Base-by-base conservation (phyloP, 2,329 filamentous ascomycete genomes). In the Parafenestella ontariensis region DNA sequence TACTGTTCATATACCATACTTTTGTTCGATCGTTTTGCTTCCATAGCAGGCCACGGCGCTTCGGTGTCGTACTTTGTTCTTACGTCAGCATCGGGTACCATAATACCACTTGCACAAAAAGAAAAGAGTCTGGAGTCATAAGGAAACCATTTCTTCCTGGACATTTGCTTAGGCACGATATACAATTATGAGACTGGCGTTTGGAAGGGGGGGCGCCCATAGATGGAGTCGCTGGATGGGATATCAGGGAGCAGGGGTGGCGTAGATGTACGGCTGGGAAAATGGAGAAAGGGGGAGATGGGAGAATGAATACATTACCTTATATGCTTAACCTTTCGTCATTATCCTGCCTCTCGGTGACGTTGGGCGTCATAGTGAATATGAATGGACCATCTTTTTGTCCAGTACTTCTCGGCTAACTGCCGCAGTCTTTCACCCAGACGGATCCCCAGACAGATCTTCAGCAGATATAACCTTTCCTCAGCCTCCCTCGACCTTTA, bases 1-100 rank as follows among this genome's bases (percentile, higher is more conserved):
- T 64, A 64, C 54, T 66, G 63, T 66, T 57, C 57, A 68, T 68
- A 68, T 68, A 66, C 54, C 49, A 65, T 68, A 62, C 34, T 47
- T 37, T 39, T 33, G n/a, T 44, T 31, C 7, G 24, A 20, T 18
- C 24, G 31, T 13, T n/a, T 8, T 43, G 20, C 6, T 24, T 40
- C 13, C 36, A 40, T 40, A 24, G 36, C 36, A 24, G 18, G 36
- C 13, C 36, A 24, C 2, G 36, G 18, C 36, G 36, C 36, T 21
- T 40, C 18, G 10, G 6, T 11, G 3, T 13, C 21, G 17, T 39
- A 39, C 11, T 23, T 15, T 23, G 37, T 40, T 40, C 37, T 21
- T 40, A 40, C 21, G n/a, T 40, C 11, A 40, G 37, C 37, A 40
- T 40, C 20, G 21, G 37, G 37, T 40, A 40, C 34, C 34, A 40